Base-by-base conservation (phyloP, 2,329 filamentous ascomycete genomes). In the Fusarium citri region DNA sequence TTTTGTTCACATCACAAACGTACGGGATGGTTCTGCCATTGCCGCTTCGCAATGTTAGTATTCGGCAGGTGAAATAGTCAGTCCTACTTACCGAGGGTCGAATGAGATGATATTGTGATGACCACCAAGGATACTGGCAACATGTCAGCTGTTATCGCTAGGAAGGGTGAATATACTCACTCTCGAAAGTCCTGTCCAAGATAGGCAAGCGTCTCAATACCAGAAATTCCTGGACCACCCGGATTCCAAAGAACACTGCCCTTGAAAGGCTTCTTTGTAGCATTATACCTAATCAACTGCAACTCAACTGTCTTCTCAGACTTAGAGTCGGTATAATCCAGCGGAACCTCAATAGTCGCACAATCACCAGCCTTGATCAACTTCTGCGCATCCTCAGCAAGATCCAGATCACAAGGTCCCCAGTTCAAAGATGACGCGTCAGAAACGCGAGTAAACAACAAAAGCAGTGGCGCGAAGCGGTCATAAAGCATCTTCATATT, bases 171-270 rank as follows among this genome's bases (percentile, higher is more conserved):
- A 5, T 1, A 12, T 12, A 43, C 62, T 20, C 8, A 64, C 61
- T 66, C 45, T 23, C 57, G 60, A 37, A 67, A 66, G n/a, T 69
- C 50, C 4, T 57, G 55, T 8, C 66, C 69, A 20, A 56, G 50
- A 11, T 43, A 43, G 2, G 62, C 66, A 37, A 72, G 37, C 2
- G 55, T 55, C 42, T 73, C 68, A 8, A 71, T 40, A 1, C 71
- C 71, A 9, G 59, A 61, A 6, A 54, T 55, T 16, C 79, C 79
- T 1, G 80, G 80, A 0, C 80, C 80, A 8, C 80, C 80, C 40
- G 80, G 80, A 58, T 83, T 81, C 63, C 81, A 70, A 8, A 82
- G 63, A 25, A 83, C 78, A 58, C 76, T 80, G 6, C 80, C 80
- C 25, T 78, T 78, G 3, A 73, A 73, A 2, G 77, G 75, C 34